Evolutionary conservation across 805 yeast species (phyloP).

Genomic region (Myxozyma nipponensis): DNA sequence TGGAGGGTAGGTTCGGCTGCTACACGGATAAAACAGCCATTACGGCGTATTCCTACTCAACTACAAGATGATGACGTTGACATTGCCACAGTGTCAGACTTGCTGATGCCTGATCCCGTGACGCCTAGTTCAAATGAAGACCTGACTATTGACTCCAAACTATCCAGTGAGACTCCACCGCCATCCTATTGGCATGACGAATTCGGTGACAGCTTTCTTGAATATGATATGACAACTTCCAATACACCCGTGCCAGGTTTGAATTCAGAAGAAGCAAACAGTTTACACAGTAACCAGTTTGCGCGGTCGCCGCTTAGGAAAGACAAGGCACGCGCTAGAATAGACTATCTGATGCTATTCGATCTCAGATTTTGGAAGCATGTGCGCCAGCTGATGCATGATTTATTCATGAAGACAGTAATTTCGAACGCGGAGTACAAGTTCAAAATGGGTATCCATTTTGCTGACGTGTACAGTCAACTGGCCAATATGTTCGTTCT

Average conservation of each 20-base stretch:
- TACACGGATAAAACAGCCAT: constrained; percentile 19
- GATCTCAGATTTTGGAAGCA: constrained; percentile 72
- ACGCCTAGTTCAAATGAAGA: background rate
- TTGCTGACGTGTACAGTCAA: constrained; percentile 76
- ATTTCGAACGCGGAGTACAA: constrained; percentile 58
- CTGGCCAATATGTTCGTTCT: constrained; percentile 65
- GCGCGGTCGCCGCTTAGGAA: background rate
- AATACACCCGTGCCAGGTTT: no score
- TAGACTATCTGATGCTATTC: constrained; percentile 44
- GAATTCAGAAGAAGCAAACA: background rate
- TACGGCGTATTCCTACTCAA: constrained; percentile 30
- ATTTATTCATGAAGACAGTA: constrained; percentile 59
- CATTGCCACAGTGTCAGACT: background rate
- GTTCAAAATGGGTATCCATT: constrained; percentile 64
- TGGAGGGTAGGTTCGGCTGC: constrained; percentile 56
- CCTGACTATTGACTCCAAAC: background rate
- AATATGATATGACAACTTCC: background rate
- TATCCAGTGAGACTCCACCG: background rate
- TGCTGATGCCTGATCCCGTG: background rate
- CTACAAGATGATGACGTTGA: constrained; percentile 45
- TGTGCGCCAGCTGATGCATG: constrained; percentile 55
- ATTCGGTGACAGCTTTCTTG: background rate
- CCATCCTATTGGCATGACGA: constrained; percentile 2
- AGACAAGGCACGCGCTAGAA: background rate
- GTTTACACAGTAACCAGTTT: background rate